A percentile compares a stretch with the other conserved stretches of the same genome.
phyloP scores from a whole-genome alignment of 352 stramenopile genomes.

The Blastocystis sp. region DNA sequence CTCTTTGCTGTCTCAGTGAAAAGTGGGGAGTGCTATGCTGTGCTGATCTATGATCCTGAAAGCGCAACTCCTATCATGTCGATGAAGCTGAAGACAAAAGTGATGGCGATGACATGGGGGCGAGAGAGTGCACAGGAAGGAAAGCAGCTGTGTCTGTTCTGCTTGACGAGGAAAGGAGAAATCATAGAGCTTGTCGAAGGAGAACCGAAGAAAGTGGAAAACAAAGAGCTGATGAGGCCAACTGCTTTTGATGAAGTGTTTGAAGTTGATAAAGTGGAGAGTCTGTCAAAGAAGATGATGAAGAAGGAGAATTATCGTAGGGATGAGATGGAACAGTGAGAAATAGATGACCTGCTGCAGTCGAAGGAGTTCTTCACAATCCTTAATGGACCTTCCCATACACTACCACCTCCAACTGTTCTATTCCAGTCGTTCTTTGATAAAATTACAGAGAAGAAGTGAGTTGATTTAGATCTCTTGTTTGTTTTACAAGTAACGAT shows the following conservation, averaged over 20 bases:
- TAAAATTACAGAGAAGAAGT: neutral
- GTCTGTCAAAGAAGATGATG: neutral
- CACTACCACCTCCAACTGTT: neutral
- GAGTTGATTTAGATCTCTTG: constrained; percentile 1
- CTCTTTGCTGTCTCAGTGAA: neutral
- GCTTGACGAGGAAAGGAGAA: neutral
- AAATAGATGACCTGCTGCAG: constrained; percentile 4
- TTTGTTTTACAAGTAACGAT: neutral
- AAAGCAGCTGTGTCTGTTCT: neutral
- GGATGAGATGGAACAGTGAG: neutral
- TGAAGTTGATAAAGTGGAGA: constrained; percentile 11
- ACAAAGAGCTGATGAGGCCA: neutral
- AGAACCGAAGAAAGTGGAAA: neutral
- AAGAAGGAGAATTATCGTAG: neutral
- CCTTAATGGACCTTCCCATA: constrained; percentile 16
- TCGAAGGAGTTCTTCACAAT: constrained; percentile 33
- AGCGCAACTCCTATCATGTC: neutral
- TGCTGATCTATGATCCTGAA: constrained; percentile 7
- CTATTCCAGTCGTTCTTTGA: constrained; percentile 56
- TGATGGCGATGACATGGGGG: neutral
- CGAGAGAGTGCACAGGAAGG: neutral
- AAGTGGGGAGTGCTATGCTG: neutral
- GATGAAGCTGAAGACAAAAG: neutral
- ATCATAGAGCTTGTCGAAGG: constrained; percentile 9
- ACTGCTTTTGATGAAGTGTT: constrained; percentile 43